These are phyloP conservation scores for Penicillium antarcticum DNA, from an alignment of 495 filamentous ascomycete genomes.

Conservation along the genomic window DNA sequence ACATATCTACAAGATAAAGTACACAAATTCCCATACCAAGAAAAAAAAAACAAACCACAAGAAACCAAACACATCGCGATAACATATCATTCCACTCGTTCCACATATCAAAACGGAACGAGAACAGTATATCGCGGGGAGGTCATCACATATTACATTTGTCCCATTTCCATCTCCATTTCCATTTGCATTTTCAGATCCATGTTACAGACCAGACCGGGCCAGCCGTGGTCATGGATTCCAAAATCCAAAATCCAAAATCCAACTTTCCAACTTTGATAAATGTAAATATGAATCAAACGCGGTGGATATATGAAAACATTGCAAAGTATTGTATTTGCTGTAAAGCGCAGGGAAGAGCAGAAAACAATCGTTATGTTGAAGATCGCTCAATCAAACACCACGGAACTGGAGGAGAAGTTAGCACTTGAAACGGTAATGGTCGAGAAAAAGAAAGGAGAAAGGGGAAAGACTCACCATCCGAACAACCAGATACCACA, in stretches of 20 bases:
- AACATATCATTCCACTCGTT: constrained; percentile 7
- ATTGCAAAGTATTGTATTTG: constrained; percentile 1
- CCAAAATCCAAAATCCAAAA: background rate
- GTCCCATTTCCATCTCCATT: constrained; percentile 8
- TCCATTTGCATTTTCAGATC: constrained; percentile 5
- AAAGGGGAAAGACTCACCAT: constrained; percentile 48
- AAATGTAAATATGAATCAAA: constrained; percentile 15
- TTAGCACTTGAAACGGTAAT: constrained; percentile 16
- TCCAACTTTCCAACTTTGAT: too few species aligned
- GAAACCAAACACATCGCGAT: constrained; percentile 1
- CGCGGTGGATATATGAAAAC: constrained; percentile 21
- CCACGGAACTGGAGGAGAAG: constrained; percentile 42
- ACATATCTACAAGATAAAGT: constrained; percentile 21
- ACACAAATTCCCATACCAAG: background rate
- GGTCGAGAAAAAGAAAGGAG: too few species aligned
- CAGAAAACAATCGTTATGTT: constrained; percentile 13
- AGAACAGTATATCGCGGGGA: constrained; percentile 1
- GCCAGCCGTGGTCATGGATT: constrained; percentile 26
- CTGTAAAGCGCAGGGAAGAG: constrained; percentile 18
- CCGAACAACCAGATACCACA: constrained; percentile 94
- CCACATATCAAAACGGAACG: constrained; percentile 2
- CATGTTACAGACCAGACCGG: constrained; percentile 23
- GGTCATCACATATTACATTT: constrained; percentile 23
- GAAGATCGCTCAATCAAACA: constrained; percentile 31
- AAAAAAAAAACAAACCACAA: background rate